Conservation (phyloP, 305 asterid species). For the Fraxinus velutina region DNA sequence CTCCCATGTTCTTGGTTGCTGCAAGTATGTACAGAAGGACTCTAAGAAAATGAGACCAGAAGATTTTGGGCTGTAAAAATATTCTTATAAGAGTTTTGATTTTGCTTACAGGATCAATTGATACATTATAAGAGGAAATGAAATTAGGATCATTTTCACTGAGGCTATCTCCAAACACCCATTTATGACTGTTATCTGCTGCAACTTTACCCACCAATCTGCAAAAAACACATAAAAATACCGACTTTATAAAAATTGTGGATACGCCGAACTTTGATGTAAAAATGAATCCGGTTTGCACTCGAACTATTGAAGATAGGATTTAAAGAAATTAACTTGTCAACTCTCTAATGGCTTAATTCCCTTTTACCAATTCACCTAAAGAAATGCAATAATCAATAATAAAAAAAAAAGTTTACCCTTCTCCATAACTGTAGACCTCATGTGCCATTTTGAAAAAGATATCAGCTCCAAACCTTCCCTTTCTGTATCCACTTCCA, state of each 20-base stretch:
- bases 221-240: background rate
- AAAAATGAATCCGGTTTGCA: background rate
- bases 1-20: constrained; percentile 92
- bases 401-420: constrained; percentile 33
- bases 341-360: background rate
- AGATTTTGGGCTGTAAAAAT: background rate
- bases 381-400: background rate
- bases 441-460: constrained; percentile 84
- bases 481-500: constrained; percentile 42
- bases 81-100: background rate
- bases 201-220: constrained; percentile 88
- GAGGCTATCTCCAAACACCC: constrained; percentile 63
- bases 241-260: background rate
- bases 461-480: constrained; percentile 68
- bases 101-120: constrained; percentile 61
- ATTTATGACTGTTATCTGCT: constrained; percentile 73
- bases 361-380: background rate
- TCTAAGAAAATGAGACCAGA: constrained; percentile 10
- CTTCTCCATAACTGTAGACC: constrained; percentile 81
- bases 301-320: background rate
- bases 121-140: constrained; percentile 63
- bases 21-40: background rate
- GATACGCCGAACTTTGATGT: background rate
- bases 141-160: constrained; percentile 52
- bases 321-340: background rate